Conservation (phyloP, 345 rosid genomes). For the Acer negundo region DNA sequence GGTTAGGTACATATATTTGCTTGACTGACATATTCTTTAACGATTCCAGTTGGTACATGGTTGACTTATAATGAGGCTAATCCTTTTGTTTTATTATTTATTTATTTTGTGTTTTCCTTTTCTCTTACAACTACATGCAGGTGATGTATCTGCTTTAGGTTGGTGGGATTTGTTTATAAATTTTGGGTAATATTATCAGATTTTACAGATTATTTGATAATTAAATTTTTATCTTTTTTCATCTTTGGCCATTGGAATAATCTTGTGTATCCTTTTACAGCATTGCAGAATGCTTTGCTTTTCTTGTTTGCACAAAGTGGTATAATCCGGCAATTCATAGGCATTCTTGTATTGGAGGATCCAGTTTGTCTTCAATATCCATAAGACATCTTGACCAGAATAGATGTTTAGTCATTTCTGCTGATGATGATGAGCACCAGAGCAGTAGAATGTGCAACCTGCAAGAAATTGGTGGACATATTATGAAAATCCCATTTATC, state of each 20-base stretch:
- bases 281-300: conserved; percentile 91
- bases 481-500: conserved; percentile 81
- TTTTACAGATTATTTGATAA: conserved; percentile 14
- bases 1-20: too few relatives aligned
- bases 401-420: conserved; percentile 58
- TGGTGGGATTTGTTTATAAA: conserved; percentile 98
- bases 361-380: conserved; percentile 55
- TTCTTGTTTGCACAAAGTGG: conserved; percentile 91
- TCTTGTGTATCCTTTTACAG: conserved; percentile 40
- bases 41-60: neutral
- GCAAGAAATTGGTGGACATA: conserved; percentile 88
- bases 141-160: conserved; percentile 80
- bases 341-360: conserved; percentile 48
- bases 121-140: conserved; percentile 36
- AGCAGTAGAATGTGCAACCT: conserved; percentile 59
- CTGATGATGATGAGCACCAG: conserved; percentile 58
- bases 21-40: neutral
- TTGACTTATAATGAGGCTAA: neutral
- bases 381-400: conserved; percentile 71
- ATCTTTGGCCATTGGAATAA: conserved; percentile 10
- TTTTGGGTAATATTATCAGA: conserved; percentile 56
- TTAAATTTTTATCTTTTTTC: neutral
- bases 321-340: conserved; percentile 86
- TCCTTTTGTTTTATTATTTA: neutral
- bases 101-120: conserved; percentile 13